Percentiles rank a stretch among this genome's conserved stretches.
Evolutionary conservation across 805 yeast species (phyloP).

Genomic region (Priceomyces fermenticarens): DNA sequence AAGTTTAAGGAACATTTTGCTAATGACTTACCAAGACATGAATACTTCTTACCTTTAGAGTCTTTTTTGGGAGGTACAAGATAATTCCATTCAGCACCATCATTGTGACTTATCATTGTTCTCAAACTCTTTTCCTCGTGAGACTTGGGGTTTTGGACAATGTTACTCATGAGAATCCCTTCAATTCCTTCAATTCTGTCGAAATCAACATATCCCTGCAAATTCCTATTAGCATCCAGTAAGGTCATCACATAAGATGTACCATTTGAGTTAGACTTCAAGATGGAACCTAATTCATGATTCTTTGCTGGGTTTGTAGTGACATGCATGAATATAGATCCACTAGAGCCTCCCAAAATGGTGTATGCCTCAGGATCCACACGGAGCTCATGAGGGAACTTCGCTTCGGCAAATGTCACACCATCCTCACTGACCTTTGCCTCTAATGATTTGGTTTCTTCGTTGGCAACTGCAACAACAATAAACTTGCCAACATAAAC

Average conservation of each 20-base stretch:
- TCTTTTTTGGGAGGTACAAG: constrained; percentile 68
- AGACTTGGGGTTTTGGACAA: constrained; percentile 52
- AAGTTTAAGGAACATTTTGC: constrained; percentile 75
- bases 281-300: constrained; percentile 68
- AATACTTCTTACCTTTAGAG: constrained; percentile 53
- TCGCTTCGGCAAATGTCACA: constrained; percentile 66
- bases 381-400: constrained; percentile 64
- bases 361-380: constrained; percentile 62
- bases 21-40: constrained; percentile 49
- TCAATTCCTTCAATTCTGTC: constrained; percentile 81
- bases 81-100: constrained; percentile 84
- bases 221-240: constrained; percentile 70
- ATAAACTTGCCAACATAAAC: constrained; percentile 70
- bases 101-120: constrained; percentile 79
- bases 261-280: constrained; percentile 91
- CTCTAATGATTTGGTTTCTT: constrained; percentile 43
- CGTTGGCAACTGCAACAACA: constrained; percentile 63
- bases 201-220: constrained; percentile 78
- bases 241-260: constrained; percentile 74
- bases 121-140: constrained; percentile 53
- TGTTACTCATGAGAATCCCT: constrained; percentile 76
- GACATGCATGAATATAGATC: constrained; percentile 78
- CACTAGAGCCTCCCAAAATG: constrained; percentile 66
- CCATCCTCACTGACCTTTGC: constrained; percentile 85
- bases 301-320: constrained; percentile 55